Percentiles rank a stretch among this genome's conserved stretches.
Evolutionary conservation across 1,139 yeast species (phyloP).

Genomic region (Protomyces macrosporus): DNA sequence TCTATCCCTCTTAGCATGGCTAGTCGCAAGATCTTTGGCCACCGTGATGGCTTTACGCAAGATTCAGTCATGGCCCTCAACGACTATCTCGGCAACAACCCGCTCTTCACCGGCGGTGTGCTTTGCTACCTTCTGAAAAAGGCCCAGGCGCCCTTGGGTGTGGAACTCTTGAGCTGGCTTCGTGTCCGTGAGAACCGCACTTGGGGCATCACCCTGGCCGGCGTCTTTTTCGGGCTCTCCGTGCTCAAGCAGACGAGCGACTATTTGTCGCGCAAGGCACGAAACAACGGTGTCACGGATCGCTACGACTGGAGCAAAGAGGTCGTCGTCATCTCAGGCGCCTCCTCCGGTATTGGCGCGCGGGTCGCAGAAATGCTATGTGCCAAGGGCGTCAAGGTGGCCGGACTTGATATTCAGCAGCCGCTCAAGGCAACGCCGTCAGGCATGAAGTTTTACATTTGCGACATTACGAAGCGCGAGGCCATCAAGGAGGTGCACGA

Average conservation of each 20-base stretch:
- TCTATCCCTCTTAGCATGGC: not conserved
- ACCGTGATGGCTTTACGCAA: slow-evolving; percentile 19
- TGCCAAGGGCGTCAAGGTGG: slow-evolving; percentile 46
- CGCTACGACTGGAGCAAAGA: slow-evolving; percentile 39
- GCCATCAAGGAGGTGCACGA: slow-evolving; percentile 42
- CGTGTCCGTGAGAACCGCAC: slow-evolving; percentile 8
- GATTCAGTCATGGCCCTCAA: slow-evolving; percentile 16
- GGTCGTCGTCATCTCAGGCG: slow-evolving; percentile 74
- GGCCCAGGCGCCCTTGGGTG: slow-evolving; percentile 6
- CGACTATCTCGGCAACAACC: slow-evolving; percentile 8
- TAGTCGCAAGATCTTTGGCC: slow-evolving; percentile 10
- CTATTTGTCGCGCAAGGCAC: slow-evolving; percentile 10
- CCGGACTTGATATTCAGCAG: slow-evolving; percentile 56
- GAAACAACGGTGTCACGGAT: slow-evolving; percentile 16
- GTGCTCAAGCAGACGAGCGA: slow-evolving; percentile 8
- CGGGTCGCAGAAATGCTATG: slow-evolving; percentile 52
- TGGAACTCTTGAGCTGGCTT: slow-evolving; percentile 8
- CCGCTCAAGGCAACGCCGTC: slow-evolving; percentile 40
- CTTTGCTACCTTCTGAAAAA: slow-evolving; percentile 1
- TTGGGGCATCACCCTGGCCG: slow-evolving; percentile 11
- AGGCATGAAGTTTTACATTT: slow-evolving; percentile 47
- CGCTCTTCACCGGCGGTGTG: slow-evolving; percentile 12
- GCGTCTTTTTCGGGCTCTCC: slow-evolving; percentile 12
- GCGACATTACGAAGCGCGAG: slow-evolving; percentile 59
- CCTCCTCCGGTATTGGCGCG: slow-evolving; percentile 67